A percentile compares a stretch with the other conserved stretches of the same genome.
These are phyloP conservation scores for Solanum paucissectum DNA, from an alignment of 257 asterid species.

Conservation along the genomic window DNA sequence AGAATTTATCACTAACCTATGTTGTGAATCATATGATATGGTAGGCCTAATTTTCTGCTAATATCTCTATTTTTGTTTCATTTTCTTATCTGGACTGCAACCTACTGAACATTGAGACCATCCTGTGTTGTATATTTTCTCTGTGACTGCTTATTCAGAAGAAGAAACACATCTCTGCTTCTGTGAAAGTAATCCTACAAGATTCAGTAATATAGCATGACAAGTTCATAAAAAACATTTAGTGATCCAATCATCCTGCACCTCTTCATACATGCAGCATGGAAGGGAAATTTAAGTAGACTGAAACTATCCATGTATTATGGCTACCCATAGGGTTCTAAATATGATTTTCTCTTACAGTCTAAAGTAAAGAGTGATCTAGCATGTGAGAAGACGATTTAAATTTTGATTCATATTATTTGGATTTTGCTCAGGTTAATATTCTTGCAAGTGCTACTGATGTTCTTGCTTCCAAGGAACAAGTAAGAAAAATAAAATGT, in stretches of 20 bases:
- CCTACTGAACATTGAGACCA: not conserved
- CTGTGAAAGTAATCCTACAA: not conserved
- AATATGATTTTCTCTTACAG: not conserved
- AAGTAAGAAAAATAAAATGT: conserved; percentile 44
- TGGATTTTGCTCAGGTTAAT: conserved; percentile 63
- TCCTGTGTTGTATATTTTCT: not conserved
- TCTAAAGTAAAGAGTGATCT: not conserved
- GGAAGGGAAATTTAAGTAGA: not conserved
- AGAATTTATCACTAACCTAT: conserved; percentile 62
- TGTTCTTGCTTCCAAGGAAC: conserved; percentile 59
- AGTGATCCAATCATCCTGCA: not conserved
- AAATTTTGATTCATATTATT: conserved; percentile 10
- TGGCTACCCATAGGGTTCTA: not conserved
- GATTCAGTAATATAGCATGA: not conserved
- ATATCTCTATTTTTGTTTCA: not conserved
- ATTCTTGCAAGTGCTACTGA: conserved; percentile 84
- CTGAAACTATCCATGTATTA: not conserved
- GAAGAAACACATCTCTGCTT: not conserved
- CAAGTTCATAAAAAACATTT: not conserved
- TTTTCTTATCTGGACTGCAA: not conserved
- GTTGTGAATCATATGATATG: conserved; percentile 76
- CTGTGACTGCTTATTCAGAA: not conserved
- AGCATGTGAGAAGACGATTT: not conserved
- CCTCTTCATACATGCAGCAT: not conserved
- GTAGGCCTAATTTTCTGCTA: conserved; percentile 25